Percentiles rank a stretch among this genome's conserved stretches.
Evolutionary conservation across 169 alveolate genomes (phyloP).

Genomic region (Eimeria mitis): DNA sequence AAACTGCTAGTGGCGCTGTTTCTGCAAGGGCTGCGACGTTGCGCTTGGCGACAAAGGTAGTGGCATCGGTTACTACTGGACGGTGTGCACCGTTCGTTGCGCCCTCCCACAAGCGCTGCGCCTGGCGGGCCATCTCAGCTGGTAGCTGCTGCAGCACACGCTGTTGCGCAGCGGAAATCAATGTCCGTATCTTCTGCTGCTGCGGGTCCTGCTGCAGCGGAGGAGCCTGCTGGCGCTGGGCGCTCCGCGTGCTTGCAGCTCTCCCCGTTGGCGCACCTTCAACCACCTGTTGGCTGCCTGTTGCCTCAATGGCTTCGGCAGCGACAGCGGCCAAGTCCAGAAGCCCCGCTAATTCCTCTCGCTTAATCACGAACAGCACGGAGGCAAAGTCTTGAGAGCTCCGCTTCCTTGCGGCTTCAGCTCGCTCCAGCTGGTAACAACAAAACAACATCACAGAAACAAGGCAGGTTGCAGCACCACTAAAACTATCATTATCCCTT

Average conservation of each 20-base stretch:
- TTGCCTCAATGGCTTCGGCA: conserved; percentile 47
- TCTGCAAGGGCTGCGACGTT: conserved; percentile 36
- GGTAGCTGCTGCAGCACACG: conserved; percentile 52
- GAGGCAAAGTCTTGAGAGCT: neutral
- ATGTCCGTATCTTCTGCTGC: conserved; percentile 36
- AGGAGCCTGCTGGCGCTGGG: conserved; percentile 32
- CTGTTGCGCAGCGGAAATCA: conserved; percentile 48
- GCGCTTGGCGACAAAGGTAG: conserved; percentile 36
- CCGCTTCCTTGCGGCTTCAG: conserved; percentile 24
- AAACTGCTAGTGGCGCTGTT: conserved; percentile 8
- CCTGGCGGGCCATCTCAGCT: conserved; percentile 26
- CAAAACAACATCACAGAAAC: neutral
- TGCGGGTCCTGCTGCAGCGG: conserved; percentile 35
- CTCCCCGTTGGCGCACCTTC: conserved; percentile 12
- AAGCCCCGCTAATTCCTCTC: conserved; percentile 46
- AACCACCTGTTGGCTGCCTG: conserved; percentile 15
- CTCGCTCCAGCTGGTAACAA: conserved; percentile 45
- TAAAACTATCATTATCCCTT: neutral
- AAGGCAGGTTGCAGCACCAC: neutral
- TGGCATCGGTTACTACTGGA: conserved; percentile 3
- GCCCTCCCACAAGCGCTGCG: conserved; percentile 23
- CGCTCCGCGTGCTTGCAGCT: conserved; percentile 19
- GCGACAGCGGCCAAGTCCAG: conserved; percentile 64
- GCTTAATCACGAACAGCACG: conserved; percentile 12
- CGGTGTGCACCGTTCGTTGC: conserved; percentile 23